Evolutionary conservation across 495 filamentous ascomycete species (phyloP).

Genomic region (Bathelium albidoporum): DNA sequence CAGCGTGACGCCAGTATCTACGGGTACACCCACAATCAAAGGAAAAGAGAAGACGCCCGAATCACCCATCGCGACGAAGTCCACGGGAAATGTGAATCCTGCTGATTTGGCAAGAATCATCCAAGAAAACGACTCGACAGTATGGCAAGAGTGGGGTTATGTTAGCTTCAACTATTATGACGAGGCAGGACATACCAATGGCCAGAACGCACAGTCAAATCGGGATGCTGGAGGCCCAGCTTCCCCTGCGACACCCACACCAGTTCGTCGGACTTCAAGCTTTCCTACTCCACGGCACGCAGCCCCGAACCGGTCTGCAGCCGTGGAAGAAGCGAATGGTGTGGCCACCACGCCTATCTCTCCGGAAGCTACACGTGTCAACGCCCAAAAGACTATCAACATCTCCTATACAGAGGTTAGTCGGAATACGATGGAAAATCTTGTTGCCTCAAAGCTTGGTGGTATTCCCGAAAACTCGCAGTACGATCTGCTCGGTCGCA

Average conservation of each 20-base stretch:
- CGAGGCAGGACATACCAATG: slow-evolving; percentile 12
- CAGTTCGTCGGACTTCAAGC: slow-evolving; percentile 32
- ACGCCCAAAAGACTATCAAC: slow-evolving; percentile 51
- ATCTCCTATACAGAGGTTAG: slow-evolving; percentile 56
- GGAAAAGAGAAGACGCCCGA: slow-evolving; percentile 57
- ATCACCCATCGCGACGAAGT: slow-evolving; percentile 29
- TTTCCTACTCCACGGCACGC: slow-evolving; percentile 23
- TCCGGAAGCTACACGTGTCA: slow-evolving; percentile 1
- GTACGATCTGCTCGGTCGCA: slow-evolving; percentile 77
- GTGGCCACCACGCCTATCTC: slow-evolving; percentile 11
- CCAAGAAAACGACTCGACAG: slow-evolving; percentile 36
- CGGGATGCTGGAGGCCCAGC: slow-evolving; percentile 13
- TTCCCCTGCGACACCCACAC: slow-evolving; percentile 42
- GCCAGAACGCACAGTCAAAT: slow-evolving; percentile 11
- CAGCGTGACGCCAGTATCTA: slow-evolving; percentile 29
- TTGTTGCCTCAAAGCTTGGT: slow-evolving; percentile 51
- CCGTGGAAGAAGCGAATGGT: slow-evolving; percentile 44
- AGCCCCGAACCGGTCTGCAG: slow-evolving; percentile 34
- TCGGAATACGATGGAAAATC: slow-evolving; percentile 50
- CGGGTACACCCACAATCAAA: slow-evolving; percentile 44
- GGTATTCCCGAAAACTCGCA: slow-evolving; percentile 61
- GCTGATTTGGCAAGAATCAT: slow-evolving; percentile 68
- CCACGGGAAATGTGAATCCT: slow-evolving; percentile 48
- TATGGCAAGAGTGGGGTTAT: slow-evolving; percentile 60
- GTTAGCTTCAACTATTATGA: slow-evolving; percentile 59